A percentile compares a stretch with the other conserved stretches of the same genome.
These are phyloP conservation scores for Hypholoma sublateritium DNA, from an alignment of 768 basidiomycete genomes.

Conservation along the genomic window DNA sequence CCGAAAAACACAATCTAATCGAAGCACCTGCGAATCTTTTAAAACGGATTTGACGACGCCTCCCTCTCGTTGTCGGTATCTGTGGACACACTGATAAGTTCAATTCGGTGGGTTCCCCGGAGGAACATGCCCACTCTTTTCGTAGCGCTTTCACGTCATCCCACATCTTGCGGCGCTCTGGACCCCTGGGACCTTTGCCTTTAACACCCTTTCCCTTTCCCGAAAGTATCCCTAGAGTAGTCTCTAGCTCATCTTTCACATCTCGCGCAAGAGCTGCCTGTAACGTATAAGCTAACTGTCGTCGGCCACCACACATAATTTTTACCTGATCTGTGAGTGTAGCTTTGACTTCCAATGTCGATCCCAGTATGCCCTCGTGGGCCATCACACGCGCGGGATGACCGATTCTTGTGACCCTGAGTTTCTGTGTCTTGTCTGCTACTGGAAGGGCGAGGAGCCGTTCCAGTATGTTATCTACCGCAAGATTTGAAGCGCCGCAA, in stretches of 20 bases:
- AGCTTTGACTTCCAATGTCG: slow-evolving; percentile 74
- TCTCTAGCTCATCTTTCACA: slow-evolving; percentile 83
- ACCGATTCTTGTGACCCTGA: slow-evolving; percentile 85
- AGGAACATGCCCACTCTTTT: slow-evolving; percentile 68
- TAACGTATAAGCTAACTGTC: background rate
- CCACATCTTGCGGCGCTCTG: slow-evolving; percentile 83
- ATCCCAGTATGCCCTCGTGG: slow-evolving; percentile 60
- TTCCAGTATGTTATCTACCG: slow-evolving; percentile 94
- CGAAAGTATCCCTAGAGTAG: slow-evolving; percentile 60
- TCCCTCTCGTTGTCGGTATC: slow-evolving; percentile 87
- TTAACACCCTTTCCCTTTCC: slow-evolving; percentile 76
- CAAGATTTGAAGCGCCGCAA: slow-evolving; percentile 92
- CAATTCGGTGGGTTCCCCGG: background rate
- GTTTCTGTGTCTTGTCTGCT: slow-evolving; percentile 43
- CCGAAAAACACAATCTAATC: background rate
- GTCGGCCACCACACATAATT: background rate
- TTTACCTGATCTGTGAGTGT: slow-evolving; percentile 63
- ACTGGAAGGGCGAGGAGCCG: slow-evolving; percentile 68
- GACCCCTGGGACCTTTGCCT: slow-evolving; percentile 66
- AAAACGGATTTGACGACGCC: slow-evolving; percentile 83
- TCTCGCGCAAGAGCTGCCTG: slow-evolving; percentile 85
- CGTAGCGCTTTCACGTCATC: slow-evolving; percentile 82
- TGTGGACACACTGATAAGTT: slow-evolving; percentile 24
- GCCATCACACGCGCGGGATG: slow-evolving; percentile 94
- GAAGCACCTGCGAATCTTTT: slow-evolving; percentile 65